Conservation (phyloP, 768 basidiomycete genomes). For the Suillus paluster region DNA sequence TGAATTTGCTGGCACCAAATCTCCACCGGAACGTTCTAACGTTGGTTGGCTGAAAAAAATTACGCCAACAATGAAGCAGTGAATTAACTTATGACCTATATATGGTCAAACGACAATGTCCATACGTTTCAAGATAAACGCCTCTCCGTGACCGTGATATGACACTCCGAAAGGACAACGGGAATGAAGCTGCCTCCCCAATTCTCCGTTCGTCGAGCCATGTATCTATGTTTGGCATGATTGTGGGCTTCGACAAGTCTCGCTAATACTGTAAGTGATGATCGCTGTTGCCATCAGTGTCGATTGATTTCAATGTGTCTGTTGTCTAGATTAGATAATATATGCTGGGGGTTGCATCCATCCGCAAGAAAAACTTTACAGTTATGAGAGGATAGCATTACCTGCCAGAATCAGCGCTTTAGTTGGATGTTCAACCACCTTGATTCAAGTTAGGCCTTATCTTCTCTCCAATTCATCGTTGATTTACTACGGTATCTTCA, state of each 20-base stretch:
- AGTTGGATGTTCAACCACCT: neutral
- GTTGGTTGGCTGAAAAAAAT: neutral
- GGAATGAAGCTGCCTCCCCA: too few relatives aligned
- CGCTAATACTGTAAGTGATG: neutral
- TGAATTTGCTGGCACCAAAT: too few relatives aligned
- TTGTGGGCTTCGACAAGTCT: neutral
- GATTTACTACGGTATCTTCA: neutral
- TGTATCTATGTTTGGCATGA: too few relatives aligned
- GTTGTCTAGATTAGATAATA: neutral
- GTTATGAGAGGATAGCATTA: neutral
- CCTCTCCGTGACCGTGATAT: too few relatives aligned
- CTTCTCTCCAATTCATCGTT: neutral
- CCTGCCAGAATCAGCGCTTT: too few relatives aligned
- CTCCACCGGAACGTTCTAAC: neutral
- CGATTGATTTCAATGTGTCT: neutral
- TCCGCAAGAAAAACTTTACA: neutral
- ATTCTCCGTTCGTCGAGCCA: too few relatives aligned
- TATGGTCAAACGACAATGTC: too few relatives aligned
- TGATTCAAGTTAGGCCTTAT: too few relatives aligned
- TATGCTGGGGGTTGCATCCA: neutral
- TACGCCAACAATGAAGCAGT: neutral
- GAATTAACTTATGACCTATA: too few relatives aligned
- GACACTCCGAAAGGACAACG: too few relatives aligned
- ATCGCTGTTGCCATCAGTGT: neutral
- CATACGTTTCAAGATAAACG: too few relatives aligned